Evolutionary conservation across 129 eudicot genomes (phyloP).

Genomic region (Lonicera japonica): DNA sequence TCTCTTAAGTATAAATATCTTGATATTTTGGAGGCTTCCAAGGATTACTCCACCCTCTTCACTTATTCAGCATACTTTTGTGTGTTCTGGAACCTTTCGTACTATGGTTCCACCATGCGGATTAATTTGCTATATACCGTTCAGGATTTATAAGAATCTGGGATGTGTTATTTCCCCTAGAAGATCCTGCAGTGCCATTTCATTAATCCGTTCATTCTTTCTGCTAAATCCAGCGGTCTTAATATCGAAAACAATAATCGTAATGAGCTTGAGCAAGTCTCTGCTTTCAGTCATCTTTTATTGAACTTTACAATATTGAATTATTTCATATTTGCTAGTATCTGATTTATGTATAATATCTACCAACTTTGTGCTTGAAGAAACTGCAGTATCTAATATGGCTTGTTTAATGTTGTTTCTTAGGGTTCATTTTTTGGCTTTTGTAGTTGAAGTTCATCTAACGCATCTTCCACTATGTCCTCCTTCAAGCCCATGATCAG

Average conservation of each 20-base stretch:
- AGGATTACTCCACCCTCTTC: too few relatives aligned
- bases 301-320: constrained; percentile 29
- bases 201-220: constrained; percentile 56
- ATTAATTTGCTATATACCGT: constrained; percentile 45
- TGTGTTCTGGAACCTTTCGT: too few relatives aligned
- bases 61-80: too few relatives aligned
- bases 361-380: constrained; percentile 21
- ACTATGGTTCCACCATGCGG: constrained; percentile 19
- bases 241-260: constrained; percentile 65
- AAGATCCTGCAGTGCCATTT: constrained; percentile 84
- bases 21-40: too few relatives aligned
- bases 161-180: constrained; percentile 71
- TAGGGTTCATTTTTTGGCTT: constrained; percentile 29
- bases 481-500: constrained; percentile 35
- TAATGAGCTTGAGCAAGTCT: constrained; percentile 35
- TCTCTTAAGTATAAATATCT: too few relatives aligned
- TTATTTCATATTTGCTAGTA: constrained; percentile 27
- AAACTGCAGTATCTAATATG: constrained; percentile 29
- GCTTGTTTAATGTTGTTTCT: constrained; percentile 33
- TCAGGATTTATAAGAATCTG: constrained; percentile 80
- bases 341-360: constrained; percentile 27
- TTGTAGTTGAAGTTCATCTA: constrained; percentile 34
- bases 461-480: constrained; percentile 45
- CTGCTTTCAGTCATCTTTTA: constrained; percentile 26
- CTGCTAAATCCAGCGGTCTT: constrained; percentile 81